Conservation (phyloP, 2,329 filamentous ascomycete genomes). For the Monosporascus sp. region DNA sequence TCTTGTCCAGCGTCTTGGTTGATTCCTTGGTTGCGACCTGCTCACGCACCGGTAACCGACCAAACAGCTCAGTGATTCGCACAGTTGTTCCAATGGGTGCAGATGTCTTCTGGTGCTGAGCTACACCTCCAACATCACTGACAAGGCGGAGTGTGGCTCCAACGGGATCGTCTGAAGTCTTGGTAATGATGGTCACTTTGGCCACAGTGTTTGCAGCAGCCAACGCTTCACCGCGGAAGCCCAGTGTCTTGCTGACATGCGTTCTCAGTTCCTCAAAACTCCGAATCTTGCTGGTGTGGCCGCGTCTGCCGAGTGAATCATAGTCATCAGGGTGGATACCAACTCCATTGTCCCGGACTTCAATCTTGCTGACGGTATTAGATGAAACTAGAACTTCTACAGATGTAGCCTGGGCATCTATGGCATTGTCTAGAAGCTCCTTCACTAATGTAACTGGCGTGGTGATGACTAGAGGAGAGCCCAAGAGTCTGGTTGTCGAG, state of each 20-base stretch:
- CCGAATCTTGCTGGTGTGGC: slow-evolving; percentile 69
- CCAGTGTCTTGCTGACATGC: slow-evolving; percentile 57
- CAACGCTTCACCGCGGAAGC: slow-evolving; percentile 71
- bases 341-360: slow-evolving; percentile 68
- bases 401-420: slow-evolving; percentile 64
- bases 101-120: slow-evolving; percentile 32
- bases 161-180: slow-evolving; percentile 54
- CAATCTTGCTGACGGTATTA: slow-evolving; percentile 64
- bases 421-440: slow-evolving; percentile 71
- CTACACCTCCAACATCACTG: slow-evolving; percentile 35
- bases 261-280: slow-evolving; percentile 56
- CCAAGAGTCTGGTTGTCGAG: slow-evolving; percentile 49
- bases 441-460: slow-evolving; percentile 62
- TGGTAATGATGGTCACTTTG: slow-evolving; percentile 57
- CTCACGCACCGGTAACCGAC: slow-evolving; percentile 57
- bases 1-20: slow-evolving; percentile 48
- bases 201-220: slow-evolving; percentile 60
- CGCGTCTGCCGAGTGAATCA: slow-evolving; percentile 54
- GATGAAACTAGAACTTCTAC: slow-evolving; percentile 60
- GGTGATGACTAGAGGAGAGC: slow-evolving; percentile 55
- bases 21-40: slow-evolving; percentile 53
- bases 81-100: slow-evolving; percentile 67
- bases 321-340: slow-evolving; percentile 63
- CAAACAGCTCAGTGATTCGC: slow-evolving; percentile 54
- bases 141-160: slow-evolving; percentile 45